Conservation (phyloP, 1,284 basidiomycete genomes). For the Pseudozyma hubeiensis region DNA sequence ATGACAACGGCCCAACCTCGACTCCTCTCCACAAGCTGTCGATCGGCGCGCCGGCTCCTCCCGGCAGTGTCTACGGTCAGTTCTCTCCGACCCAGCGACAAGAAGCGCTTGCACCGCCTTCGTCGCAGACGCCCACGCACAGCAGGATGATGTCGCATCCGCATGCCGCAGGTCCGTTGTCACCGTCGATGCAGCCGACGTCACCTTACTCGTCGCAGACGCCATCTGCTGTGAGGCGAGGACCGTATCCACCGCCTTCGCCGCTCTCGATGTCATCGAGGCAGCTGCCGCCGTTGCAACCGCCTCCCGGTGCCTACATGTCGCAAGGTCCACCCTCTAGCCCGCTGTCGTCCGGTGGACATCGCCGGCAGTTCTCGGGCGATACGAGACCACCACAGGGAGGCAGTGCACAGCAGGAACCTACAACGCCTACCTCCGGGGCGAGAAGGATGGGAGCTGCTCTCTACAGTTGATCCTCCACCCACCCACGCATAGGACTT, state of each 20-base stretch:
- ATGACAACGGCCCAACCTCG: constrained; percentile 21
- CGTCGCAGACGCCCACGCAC: constrained; percentile 36
- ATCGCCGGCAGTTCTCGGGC: constrained; percentile 29
- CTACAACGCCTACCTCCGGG: constrained; percentile 25
- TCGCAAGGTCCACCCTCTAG: constrained; percentile 28
- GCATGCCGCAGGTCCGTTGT: constrained; percentile 17
- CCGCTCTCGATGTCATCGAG: constrained; percentile 24
- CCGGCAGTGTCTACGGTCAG: constrained; percentile 41
- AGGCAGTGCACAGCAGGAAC: constrained; percentile 9
- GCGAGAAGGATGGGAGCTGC: constrained; percentile 42
- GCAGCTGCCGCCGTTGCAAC: constrained; percentile 31
- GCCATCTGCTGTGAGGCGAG: constrained; percentile 31
- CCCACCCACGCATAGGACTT: background rate
- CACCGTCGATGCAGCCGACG: constrained; percentile 34
- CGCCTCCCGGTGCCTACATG: constrained; percentile 7
- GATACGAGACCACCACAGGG: constrained; percentile 2
- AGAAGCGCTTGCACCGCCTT: constrained; percentile 8
- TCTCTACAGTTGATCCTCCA: constrained; percentile 26
- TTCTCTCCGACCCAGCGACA: constrained; percentile 27
- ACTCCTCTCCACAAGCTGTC: constrained; percentile 53
- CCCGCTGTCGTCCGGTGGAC: constrained; percentile 12
- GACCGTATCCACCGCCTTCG: constrained; percentile 35
- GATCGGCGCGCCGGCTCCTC: constrained; percentile 46
- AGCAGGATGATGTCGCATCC: constrained; percentile 38
- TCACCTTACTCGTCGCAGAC: constrained; percentile 40